Conservation (phyloP, 371 early-diverging fungal genomes). For the Lichtheimia ornata region DNA sequence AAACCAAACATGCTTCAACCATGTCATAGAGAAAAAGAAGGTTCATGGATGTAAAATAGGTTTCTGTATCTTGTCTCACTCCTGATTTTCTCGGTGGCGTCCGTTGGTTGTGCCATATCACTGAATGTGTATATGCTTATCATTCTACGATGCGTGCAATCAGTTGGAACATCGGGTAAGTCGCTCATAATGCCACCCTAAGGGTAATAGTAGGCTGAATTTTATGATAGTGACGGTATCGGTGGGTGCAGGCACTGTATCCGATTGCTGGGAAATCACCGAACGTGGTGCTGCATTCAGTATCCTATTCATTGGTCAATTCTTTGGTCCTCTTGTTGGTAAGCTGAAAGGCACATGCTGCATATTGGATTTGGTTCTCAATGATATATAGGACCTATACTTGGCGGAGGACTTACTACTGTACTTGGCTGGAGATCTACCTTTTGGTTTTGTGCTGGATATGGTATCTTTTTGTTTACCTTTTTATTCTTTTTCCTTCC, state of each 20-base stretch:
- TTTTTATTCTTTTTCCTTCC: slow-evolving; percentile 65
- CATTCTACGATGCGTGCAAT: slow-evolving; percentile 62
- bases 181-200: background rate
- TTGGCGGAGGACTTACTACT: slow-evolving; percentile 44
- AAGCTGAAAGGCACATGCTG: background rate
- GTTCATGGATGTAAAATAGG: slow-evolving; percentile 19
- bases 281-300: slow-evolving; percentile 46
- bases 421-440: slow-evolving; percentile 64
- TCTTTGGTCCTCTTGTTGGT: slow-evolving; percentile 57
- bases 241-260: slow-evolving; percentile 43
- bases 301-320: slow-evolving; percentile 56
- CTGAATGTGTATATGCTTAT: slow-evolving; percentile 52
- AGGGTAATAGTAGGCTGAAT: background rate
- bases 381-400: slow-evolving; percentile 31
- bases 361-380: background rate
- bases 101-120: slow-evolving; percentile 62
- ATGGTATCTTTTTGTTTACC: slow-evolving; percentile 55
- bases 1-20: background rate
- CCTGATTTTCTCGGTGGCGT: slow-evolving; percentile 54
- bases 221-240: slow-evolving; percentile 33
- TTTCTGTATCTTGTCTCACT: slow-evolving; percentile 58
- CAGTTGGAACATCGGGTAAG: slow-evolving; percentile 65
- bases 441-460: slow-evolving; percentile 68
- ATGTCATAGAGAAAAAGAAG: no score
- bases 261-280: slow-evolving; percentile 39